These are phyloP conservation scores for Podila minutissima DNA, from an alignment of 192 early-diverging fungal species.

Conservation along the genomic window DNA sequence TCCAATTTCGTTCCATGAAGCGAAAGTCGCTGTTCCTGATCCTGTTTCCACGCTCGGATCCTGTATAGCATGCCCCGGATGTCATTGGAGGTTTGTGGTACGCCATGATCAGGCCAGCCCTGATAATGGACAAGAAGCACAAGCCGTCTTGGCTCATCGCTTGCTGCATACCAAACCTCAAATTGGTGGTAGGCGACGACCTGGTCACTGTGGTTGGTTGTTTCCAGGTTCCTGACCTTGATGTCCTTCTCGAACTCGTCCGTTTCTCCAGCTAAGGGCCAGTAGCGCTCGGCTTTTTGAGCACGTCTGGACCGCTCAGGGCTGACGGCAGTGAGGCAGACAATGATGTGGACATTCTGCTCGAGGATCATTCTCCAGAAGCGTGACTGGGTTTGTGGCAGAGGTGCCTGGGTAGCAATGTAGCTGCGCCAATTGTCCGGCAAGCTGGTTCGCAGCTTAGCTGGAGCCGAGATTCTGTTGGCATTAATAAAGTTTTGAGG, in stretches of 20 bases:
- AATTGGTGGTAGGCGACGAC: constrained; percentile 26
- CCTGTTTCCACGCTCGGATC: constrained; percentile 30
- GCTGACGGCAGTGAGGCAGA: constrained; percentile 86
- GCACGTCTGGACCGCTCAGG: constrained; percentile 62
- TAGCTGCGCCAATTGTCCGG: constrained; percentile 64
- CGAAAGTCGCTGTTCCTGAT: constrained; percentile 23
- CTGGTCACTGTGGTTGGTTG: constrained; percentile 1
- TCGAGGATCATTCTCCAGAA: constrained; percentile 96
- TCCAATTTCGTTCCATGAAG: not conserved
- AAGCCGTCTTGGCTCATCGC: not conserved
- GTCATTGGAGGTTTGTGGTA: constrained; percentile 63
- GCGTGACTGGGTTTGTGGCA: constrained; percentile 74
- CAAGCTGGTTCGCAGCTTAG: constrained; percentile 43
- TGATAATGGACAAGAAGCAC: constrained; percentile 82
- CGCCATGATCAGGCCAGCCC: constrained; percentile 88
- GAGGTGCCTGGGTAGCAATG: constrained; percentile 92
- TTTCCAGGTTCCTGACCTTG: constrained; percentile 11
- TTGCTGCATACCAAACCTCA: constrained; percentile 22
- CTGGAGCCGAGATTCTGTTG: constrained; percentile 67
- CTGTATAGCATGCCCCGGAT: constrained; percentile 58
- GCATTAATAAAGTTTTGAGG: constrained; percentile 78
- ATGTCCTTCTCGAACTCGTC: constrained; percentile 10
- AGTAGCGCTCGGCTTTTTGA: constrained; percentile 87
- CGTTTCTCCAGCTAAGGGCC: constrained; percentile 68
- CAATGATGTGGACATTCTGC: constrained; percentile 77